Conservation (phyloP, 1,284 basidiomycete genomes). For the Irpex lacteus region DNA sequence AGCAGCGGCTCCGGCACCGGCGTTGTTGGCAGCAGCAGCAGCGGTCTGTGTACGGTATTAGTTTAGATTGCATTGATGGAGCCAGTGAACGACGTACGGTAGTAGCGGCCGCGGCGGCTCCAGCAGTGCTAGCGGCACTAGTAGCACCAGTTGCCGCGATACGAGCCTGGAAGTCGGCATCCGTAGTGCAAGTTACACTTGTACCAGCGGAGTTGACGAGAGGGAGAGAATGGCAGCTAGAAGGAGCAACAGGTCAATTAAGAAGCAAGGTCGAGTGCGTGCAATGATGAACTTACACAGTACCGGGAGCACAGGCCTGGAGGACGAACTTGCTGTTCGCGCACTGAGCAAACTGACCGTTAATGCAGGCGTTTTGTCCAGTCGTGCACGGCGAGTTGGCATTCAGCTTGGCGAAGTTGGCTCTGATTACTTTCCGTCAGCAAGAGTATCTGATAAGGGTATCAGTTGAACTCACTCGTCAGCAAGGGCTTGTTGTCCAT, state of each 20-base stretch:
- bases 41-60: background rate
- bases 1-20: constrained; percentile 1
- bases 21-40: background rate
- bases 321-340: constrained; percentile 45
- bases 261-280: background rate
- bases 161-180: constrained; percentile 35
- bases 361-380: constrained; percentile 46
- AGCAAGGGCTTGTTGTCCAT: constrained; percentile 52
- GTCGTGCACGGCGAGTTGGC: constrained; percentile 40
- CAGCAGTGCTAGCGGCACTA: constrained; percentile 3
- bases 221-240: constrained; percentile 55
- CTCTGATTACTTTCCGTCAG: background rate
- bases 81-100: background rate
- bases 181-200: constrained; percentile 44
- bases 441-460: background rate
- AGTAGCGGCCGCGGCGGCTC: constrained; percentile 1
- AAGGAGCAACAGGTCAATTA: background rate
- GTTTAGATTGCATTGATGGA: background rate
- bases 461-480: constrained; percentile 44
- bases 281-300: constrained; percentile 35
- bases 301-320: constrained; percentile 38
- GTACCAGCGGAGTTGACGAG: constrained; percentile 42
- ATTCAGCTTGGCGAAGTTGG: constrained; percentile 26
- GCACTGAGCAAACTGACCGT: constrained; percentile 47
- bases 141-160: constrained; percentile 40